Percentiles rank a stretch among this genome's conserved stretches.
Conservation (phyloP, 805 yeast genomes). For the Saccharomycopsis sp. region DNA sequence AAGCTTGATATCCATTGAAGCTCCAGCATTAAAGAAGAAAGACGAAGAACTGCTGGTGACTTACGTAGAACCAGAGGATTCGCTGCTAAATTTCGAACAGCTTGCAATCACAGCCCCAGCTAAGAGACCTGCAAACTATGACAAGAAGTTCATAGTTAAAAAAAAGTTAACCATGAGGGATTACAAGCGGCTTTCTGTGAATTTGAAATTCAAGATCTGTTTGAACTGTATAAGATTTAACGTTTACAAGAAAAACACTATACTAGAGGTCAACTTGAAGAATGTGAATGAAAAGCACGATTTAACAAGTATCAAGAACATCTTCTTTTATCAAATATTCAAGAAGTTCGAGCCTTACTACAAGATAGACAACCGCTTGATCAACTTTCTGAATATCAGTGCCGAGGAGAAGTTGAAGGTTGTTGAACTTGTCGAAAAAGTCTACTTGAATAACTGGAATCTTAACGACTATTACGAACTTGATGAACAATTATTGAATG, state of each 20-base stretch:
- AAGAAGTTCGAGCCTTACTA: conserved; percentile 16
- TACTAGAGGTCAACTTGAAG: background rate
- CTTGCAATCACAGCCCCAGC: background rate
- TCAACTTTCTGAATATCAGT: conserved; percentile 2
- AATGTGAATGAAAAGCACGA: background rate
- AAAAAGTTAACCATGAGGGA: conserved; percentile 7
- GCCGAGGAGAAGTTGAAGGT: conserved; percentile 8
- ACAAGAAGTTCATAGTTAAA: background rate
- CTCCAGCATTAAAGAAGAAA: background rate
- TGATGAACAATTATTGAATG: conserved; percentile 1
- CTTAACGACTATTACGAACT: conserved; percentile 4
- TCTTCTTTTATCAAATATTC: conserved; percentile 1
- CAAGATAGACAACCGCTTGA: conserved; percentile 2
- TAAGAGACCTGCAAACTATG: background rate
- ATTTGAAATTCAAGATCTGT: conserved; percentile 18
- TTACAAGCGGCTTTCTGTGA: conserved; percentile 9
- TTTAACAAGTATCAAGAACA: conserved; percentile 1
- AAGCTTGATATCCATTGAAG: background rate
- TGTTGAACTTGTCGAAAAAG: conserved; percentile 15
- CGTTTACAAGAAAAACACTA: conserved; percentile 8
- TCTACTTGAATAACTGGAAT: conserved; percentile 13
- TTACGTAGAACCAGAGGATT: too few species aligned
- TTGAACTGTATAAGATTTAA: conserved; percentile 15
- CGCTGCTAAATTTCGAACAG: background rate
- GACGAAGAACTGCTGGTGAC: background rate